Evolutionary conservation across 1,139 yeast species (phyloP).

Genomic region (Suhomyces wounanorum): DNA sequence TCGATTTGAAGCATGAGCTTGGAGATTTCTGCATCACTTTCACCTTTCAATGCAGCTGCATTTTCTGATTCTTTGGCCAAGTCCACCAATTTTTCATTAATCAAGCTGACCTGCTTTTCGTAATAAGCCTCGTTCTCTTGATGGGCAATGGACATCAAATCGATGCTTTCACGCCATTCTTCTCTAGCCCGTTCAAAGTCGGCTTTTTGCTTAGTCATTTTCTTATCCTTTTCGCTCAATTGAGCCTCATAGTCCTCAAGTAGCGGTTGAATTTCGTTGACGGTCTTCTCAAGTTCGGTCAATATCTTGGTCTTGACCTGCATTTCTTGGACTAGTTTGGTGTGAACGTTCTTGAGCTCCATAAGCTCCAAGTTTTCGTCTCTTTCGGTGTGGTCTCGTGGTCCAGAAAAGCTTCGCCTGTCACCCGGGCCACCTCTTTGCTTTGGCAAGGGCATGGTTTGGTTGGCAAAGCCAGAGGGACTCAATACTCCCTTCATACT

Average conservation of each 20-base stretch:
- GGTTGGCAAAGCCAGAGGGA: conserved; percentile 11
- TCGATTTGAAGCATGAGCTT: conserved; percentile 14
- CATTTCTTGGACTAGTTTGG: conserved; percentile 30
- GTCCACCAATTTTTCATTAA: conserved; percentile 11
- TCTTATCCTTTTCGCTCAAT: conserved; percentile 45
- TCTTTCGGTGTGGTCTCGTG: conserved; percentile 10
- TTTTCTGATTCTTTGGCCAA: conserved; percentile 8
- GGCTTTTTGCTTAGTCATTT: conserved; percentile 43
- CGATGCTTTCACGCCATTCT: conserved; percentile 60
- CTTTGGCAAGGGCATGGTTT: conserved; percentile 9
- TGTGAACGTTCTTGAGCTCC: conserved; percentile 24
- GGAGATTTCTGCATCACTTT: conserved; percentile 15
- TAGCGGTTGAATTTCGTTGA: conserved; percentile 48
- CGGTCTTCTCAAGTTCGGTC: conserved; percentile 44
- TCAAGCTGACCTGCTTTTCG: conserved; percentile 30
- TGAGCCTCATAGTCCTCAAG: conserved; percentile 48
- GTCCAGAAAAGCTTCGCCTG: conserved; percentile 6
- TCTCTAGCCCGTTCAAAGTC: conserved; percentile 55
- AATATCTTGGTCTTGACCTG: conserved; percentile 38
- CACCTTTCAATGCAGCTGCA: not conserved
- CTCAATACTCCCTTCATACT: conserved; percentile 16
- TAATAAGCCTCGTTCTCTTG: conserved; percentile 43
- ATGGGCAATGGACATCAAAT: conserved; percentile 48
- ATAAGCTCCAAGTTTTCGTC: conserved; percentile 14
- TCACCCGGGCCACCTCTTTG: conserved; percentile 6